Evolutionary conservation across 257 asterid genomes (phyloP), one percentile per base, ranked within the genome.

Genomic region (Solanum ossicruentum): DNA sequence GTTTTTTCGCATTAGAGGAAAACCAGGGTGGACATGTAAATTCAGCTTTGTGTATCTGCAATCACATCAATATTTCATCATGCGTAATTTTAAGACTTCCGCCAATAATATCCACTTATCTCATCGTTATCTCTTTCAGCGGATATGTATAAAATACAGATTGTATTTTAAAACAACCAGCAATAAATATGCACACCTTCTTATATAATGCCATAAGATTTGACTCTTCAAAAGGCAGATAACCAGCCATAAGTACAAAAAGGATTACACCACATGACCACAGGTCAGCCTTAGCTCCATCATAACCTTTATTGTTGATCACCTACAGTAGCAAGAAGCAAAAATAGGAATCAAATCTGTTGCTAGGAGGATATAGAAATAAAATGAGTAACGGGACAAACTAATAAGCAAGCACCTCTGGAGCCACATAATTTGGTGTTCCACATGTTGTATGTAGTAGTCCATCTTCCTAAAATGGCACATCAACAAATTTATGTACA

Each of bases 351-450:
- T 10, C 45, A 84, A 60, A 15, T 51, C 9, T 45, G 67, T 80
- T 32, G 41, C 60, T 65, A 8, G 72, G 49, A 43, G 70, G 72
- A 73, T 26, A 81, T 21, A 61, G 43, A 84, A 58, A 11, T 28
- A 83, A 26, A 88, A 18, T 47, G 12, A 71, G 54, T 43, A 10
- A 61, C 16, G 79, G 63, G 10, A 84, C 72, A 86, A 85, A 80
- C 61, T 83, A 82, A 67, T 32, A 69, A 49, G 43, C 82, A 47
- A 41, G 45, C 85, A 93, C 92, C 98, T 96, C 99, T 1, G 99
- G 99, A 86, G 99, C 98, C 71, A 96, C 99, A 89, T 96, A 96
- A 89, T 96, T 96, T 43, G 99, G 99, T 7, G 99, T 96, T 69
- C 99, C 99, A 85, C 98, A 95, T 61, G 99, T 92, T 39, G 99